Evolutionary conservation across 306 rosid genomes (phyloP).

Genomic region (Ammopiptanthus mongolicus): DNA sequence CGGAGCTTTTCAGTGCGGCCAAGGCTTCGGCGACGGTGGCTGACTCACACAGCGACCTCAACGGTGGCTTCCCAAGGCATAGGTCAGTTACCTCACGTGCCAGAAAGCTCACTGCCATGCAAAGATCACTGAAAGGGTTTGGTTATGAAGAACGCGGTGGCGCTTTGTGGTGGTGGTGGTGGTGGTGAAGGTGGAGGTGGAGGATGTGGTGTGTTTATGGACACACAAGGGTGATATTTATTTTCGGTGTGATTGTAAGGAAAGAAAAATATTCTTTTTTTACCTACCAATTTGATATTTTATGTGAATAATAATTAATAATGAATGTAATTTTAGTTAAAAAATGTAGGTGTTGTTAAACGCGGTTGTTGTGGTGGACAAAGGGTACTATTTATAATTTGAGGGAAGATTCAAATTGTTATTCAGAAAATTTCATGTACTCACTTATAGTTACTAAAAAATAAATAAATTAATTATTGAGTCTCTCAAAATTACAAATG

Average conservation of each 20-base stretch:
- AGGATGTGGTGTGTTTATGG: neutral
- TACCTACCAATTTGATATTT: neutral
- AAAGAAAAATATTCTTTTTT: too few species aligned
- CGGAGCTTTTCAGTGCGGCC: constrained; percentile 52
- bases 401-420: too few species aligned
- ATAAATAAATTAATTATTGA: too few species aligned
- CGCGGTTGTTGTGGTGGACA: too few species aligned
- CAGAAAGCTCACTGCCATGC: constrained; percentile 93
- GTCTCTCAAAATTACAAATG: too few species aligned
- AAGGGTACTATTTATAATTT: too few species aligned
- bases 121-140: constrained; percentile 23
- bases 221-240: neutral
- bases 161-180: neutral
- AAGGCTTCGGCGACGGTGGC: constrained; percentile 75
- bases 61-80: constrained; percentile 94
- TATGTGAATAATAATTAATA: too few species aligned
- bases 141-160: too few species aligned
- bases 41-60: constrained; percentile 61
- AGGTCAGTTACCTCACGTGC: constrained; percentile 84
- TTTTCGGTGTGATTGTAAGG: neutral
- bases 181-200: neutral
- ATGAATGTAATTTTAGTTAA: too few species aligned
- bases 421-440: too few species aligned
- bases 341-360: too few species aligned
- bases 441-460: too few species aligned